Conservation (phyloP, 768 basidiomycete species). For the Psilocybe azurescens region DNA sequence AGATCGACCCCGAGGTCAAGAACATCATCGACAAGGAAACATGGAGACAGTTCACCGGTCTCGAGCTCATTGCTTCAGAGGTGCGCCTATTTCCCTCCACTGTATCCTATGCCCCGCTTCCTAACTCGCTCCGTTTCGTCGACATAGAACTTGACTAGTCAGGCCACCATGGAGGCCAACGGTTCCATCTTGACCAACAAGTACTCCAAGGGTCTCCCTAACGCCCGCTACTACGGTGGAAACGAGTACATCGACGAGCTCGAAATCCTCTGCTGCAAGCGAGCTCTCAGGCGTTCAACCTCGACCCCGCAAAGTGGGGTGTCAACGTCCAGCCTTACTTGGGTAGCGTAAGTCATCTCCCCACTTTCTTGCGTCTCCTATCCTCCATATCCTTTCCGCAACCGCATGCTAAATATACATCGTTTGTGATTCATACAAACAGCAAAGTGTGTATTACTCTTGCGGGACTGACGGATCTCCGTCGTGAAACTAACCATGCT, state of each 20-base stretch:
- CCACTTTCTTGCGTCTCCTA: neutral
- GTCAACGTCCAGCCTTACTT: slow-evolving; percentile 99
- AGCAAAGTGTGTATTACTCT: slow-evolving; percentile 70
- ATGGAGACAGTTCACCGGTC: slow-evolving; percentile 96
- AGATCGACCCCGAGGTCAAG: slow-evolving; percentile 94
- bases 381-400: neutral
- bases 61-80: slow-evolving; percentile 99
- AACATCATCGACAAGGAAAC: slow-evolving; percentile 99
- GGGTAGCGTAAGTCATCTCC: slow-evolving; percentile 66
- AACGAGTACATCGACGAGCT: slow-evolving; percentile 99
- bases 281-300: slow-evolving; percentile 96
- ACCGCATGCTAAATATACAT: slow-evolving; percentile 21
- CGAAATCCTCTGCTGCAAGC: slow-evolving; percentile 92
- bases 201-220: slow-evolving; percentile 99
- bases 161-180: slow-evolving; percentile 97
- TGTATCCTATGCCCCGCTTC: neutral
- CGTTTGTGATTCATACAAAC: slow-evolving; percentile 50
- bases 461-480: slow-evolving; percentile 5
- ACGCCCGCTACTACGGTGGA: slow-evolving; percentile 95
- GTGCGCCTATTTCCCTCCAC: slow-evolving; percentile 43
- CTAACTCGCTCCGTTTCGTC: neutral
- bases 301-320: slow-evolving; percentile 93
- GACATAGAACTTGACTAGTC: slow-evolving; percentile 90
- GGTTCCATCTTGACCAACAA: slow-evolving; percentile 99
- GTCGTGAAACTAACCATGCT: slow-evolving; percentile 20